Base-by-base conservation (phyloP, 2,329 filamentous ascomycete species). In the Paecilomyces sp. region DNA sequence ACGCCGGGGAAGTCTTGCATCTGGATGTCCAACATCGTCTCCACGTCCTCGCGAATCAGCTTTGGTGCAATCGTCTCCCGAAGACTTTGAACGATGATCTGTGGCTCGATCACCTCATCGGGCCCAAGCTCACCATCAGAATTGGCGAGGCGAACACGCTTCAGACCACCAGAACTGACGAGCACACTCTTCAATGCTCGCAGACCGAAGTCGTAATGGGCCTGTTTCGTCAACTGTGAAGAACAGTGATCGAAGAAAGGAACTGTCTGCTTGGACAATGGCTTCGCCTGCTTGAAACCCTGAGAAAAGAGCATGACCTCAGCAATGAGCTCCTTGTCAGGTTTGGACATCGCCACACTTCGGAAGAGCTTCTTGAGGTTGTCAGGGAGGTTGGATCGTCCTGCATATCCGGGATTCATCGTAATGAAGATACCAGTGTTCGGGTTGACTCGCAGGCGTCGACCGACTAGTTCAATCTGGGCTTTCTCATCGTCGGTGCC, bases 271-370 rank as follows among this genome's bases (percentile, higher is more conserved):
- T 93, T 94, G 1, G 94, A 96, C 4, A 99, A 82, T 61, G 88
- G 81, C 78, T 97, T 99, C 36, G 94, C 94, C 74, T 96, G 91
- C 69, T 91, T 95, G 82, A 99, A 99, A 71, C 94, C 94, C 75
- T 99, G 94, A 0, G 95, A 99, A 82, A 97, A 99, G 36, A 99
- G 86, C 95, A 99, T 99, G 69, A 99, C 94, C 80, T 99, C 94
- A 36, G 94, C 92, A 77, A 99, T 99, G 60, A 99, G 88, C 76
- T 99, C 95, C 77, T 99, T 99, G 81, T 99, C 95, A 0, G 94
- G 94, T 77, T 97, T 99, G 11, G 94, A 99, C 94, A 99, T 99
- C 63, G 94, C 94, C 57, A 99, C 92, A 70, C 94, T 99, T 72
- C 95, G 88, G 86, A 99, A 99, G 50, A 99, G 82, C 78, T 99